Percentiles rank a stretch among this genome's conserved stretches.
phyloP scores from a whole-genome alignment of 2,329 filamentous ascomycete genomes.

The Magnaporthiopsis poae region DNA sequence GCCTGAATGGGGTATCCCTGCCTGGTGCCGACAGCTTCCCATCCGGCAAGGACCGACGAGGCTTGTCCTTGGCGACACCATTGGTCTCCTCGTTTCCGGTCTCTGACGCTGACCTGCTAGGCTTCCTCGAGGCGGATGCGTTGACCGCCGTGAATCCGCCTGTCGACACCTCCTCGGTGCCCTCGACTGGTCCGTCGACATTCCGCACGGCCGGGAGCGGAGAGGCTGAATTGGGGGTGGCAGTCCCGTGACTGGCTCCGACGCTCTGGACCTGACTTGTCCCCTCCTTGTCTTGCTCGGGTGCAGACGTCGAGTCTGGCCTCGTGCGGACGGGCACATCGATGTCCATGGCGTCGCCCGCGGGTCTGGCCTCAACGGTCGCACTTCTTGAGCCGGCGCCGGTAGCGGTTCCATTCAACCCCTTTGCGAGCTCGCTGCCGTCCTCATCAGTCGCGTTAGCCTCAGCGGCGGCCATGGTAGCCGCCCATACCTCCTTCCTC shows the following conservation, averaged over 20 bases:
- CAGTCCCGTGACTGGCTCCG: neutral
- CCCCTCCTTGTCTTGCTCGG: neutral
- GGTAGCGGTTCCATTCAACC: neutral
- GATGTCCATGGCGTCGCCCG: neutral
- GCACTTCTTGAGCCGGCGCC: neutral
- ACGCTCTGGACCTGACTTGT: neutral
- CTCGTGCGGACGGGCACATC: neutral
- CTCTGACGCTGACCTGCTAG: slow-evolving; percentile 1
- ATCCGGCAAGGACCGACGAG: slow-evolving; percentile 3
- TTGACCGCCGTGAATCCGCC: slow-evolving; percentile 18
- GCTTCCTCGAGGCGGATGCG: slow-evolving; percentile 5
- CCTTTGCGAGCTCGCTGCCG: neutral
- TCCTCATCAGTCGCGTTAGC: neutral
- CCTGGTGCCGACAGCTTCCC: neutral
- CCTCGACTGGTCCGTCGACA: neutral
- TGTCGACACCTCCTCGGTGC: neutral
- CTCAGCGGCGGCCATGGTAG: neutral
- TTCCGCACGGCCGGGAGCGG: neutral
- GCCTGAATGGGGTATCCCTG: slow-evolving; percentile 1
- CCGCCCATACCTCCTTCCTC: neutral
- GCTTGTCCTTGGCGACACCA: slow-evolving; percentile 1
- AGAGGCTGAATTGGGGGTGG: too few relatives aligned
- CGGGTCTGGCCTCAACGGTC: neutral
- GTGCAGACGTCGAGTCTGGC: neutral
- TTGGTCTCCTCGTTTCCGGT: neutral